Conservation (phyloP, 2,329 filamentous ascomycete genomes). For the Monilinia vaccinii-corymbosi region DNA sequence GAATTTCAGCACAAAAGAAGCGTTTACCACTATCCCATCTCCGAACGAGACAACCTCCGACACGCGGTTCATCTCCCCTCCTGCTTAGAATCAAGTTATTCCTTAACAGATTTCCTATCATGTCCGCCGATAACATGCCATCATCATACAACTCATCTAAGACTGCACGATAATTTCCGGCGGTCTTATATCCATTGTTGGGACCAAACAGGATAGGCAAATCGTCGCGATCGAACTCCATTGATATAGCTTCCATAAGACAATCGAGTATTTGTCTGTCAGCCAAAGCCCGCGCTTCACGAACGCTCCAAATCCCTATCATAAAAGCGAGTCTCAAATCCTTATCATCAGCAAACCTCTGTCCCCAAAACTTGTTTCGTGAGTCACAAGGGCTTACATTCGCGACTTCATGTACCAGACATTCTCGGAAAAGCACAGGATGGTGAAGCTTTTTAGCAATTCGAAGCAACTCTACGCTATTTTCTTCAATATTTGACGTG, state of each 20-base stretch:
- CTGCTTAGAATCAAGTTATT: neutral
- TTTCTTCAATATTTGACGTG: neutral
- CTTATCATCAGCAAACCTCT: neutral
- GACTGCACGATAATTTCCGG: too few species aligned
- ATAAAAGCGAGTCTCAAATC: neutral
- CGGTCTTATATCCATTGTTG: too few species aligned
- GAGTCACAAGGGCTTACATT: too few species aligned
- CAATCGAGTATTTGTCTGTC: neutral
- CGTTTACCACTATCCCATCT: neutral
- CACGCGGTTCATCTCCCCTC: neutral
- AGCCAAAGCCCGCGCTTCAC: neutral
- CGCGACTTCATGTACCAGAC: neutral
- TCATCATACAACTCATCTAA: too few species aligned
- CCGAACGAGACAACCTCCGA: too few species aligned
- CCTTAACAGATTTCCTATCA: too few species aligned
- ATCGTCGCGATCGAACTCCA: too few species aligned
- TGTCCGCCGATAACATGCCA: too few species aligned
- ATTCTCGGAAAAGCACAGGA: constrained; percentile 7
- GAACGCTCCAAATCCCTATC: neutral
- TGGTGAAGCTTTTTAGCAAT: neutral
- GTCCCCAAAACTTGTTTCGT: neutral
- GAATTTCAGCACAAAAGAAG: constrained; percentile 7
- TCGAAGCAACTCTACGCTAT: neutral
- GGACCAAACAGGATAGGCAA: too few species aligned
- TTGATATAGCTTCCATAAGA: too few species aligned